Conservation (phyloP, 2,329 filamentous ascomycete genomes). For the Alternaria solani region DNA sequence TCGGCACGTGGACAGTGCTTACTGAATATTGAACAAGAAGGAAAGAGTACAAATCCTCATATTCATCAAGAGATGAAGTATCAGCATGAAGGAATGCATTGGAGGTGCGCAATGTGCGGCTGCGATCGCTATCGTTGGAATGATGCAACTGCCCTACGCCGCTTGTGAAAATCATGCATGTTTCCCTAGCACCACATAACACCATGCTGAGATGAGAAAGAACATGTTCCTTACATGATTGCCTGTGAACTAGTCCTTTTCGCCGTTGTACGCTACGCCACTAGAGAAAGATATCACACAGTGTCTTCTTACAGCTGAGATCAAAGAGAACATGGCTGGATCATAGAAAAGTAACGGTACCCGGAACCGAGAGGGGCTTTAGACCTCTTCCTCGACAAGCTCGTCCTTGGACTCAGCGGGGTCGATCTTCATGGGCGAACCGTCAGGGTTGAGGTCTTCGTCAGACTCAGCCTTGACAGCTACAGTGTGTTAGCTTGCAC, state of each 20-base stretch:
- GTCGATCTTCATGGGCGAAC: slow-evolving; percentile 5
- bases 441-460: slow-evolving; percentile 5
- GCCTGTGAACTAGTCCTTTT: background rate
- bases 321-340: background rate
- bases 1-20: background rate
- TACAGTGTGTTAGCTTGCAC: slow-evolving; percentile 14
- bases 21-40: background rate
- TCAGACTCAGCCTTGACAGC: slow-evolving; percentile 20
- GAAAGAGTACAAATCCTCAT: no score
- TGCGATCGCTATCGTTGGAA: background rate
- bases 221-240: background rate
- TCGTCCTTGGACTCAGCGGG: slow-evolving; percentile 11
- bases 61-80: background rate
- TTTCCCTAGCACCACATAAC: background rate
- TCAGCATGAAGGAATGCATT: background rate
- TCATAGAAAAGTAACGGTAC: background rate
- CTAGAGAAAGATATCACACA: background rate
- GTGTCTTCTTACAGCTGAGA: background rate
- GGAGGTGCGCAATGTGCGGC: background rate
- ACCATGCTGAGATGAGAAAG: background rate
- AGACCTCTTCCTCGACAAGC: slow-evolving; percentile 23
- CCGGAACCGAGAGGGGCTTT: background rate
- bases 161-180: background rate
- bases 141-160: background rate
- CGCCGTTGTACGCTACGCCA: background rate